Evolutionary conservation across 2,329 filamentous ascomycete species (phyloP).

Genomic region (Ophiostoma sp.): DNA sequence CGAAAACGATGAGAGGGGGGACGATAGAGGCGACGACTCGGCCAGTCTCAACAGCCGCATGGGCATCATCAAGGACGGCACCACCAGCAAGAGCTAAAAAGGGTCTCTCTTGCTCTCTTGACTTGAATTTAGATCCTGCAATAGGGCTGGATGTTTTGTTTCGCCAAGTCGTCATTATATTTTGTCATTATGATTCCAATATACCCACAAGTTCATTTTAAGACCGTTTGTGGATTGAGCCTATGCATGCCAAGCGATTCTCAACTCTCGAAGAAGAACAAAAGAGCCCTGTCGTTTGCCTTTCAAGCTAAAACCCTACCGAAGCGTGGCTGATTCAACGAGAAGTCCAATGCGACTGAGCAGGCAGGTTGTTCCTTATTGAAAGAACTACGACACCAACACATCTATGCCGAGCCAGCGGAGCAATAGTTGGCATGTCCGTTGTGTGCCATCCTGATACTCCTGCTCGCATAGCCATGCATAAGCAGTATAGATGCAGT

Average conservation of each 20-base stretch:
- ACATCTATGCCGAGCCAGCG: too few species aligned
- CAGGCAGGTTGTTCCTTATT: not conserved
- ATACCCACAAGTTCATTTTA: not conserved
- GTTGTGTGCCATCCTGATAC: too few species aligned
- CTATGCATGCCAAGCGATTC: too few species aligned
- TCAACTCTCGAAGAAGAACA: too few species aligned
- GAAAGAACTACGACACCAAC: not conserved
- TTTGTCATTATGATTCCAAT: not conserved
- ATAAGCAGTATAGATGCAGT: not conserved
- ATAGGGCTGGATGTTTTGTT: not conserved
- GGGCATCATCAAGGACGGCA: slow-evolving; percentile 24
- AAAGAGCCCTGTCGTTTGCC: too few species aligned
- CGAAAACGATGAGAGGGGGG: not conserved
- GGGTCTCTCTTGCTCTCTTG: not conserved
- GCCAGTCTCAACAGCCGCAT: slow-evolving; percentile 28
- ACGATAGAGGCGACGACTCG: slow-evolving; percentile 23
- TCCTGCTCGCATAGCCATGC: not conserved
- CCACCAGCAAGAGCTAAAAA: not conserved
- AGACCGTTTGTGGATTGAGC: too few species aligned
- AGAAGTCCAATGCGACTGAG: not conserved
- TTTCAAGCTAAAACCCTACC: too few species aligned
- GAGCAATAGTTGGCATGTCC: not conserved
- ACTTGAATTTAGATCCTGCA: not conserved
- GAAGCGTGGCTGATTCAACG: too few species aligned
- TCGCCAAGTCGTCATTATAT: too few species aligned